Conservation (phyloP, 805 yeast species). For the Hanseniaspora lindneri region DNA sequence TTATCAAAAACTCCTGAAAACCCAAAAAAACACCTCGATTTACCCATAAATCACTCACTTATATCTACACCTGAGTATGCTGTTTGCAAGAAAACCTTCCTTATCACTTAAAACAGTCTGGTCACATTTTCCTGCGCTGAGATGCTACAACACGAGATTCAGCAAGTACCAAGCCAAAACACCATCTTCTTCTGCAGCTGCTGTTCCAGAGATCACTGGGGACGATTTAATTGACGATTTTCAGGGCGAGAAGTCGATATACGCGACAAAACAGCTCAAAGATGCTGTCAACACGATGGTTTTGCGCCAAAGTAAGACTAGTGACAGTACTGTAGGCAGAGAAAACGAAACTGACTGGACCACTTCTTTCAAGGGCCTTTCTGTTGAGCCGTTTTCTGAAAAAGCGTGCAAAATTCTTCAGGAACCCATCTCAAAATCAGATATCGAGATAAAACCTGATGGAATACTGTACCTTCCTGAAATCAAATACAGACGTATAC, state of each 20-base stretch:
- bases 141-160: neutral
- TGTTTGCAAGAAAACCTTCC: too few species aligned
- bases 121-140: neutral
- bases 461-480: slow-evolving; percentile 88
- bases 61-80: too few species aligned
- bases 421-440: slow-evolving; percentile 51
- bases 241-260: neutral
- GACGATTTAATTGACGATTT: neutral
- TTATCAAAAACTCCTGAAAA: too few species aligned
- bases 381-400: slow-evolving; percentile 58
- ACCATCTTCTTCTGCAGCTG: neutral
- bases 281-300: neutral
- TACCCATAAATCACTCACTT: too few species aligned
- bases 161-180: neutral
- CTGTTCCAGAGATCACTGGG: neutral
- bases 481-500: slow-evolving; percentile 80
- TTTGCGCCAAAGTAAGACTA: neutral
- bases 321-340: neutral
- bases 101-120: too few species aligned
- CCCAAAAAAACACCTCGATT: too few species aligned
- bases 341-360: slow-evolving; percentile 52
- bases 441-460: slow-evolving; percentile 91
- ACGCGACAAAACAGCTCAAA: neutral
- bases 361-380: slow-evolving; percentile 75
- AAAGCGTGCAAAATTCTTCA: slow-evolving; percentile 49